Evolutionary conservation across 495 filamentous ascomycete genomes (phyloP).

Genomic region (Niebla homalea): DNA sequence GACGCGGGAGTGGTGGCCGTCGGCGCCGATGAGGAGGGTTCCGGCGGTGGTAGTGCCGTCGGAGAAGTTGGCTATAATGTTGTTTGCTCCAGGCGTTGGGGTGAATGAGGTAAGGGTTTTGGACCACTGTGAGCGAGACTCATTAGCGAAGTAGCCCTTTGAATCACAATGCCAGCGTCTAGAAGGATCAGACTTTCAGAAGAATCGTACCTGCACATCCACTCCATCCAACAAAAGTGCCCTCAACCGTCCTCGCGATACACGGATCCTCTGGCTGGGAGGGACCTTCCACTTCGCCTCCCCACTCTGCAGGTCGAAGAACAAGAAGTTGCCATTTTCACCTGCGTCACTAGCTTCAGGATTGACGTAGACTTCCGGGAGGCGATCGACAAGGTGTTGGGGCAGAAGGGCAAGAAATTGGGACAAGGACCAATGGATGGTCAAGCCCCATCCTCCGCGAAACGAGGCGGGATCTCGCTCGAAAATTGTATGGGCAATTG

Average conservation of each 20-base stretch:
- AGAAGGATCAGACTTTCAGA: neutral
- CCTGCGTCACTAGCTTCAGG: conserved; percentile 27
- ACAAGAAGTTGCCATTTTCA: conserved; percentile 40
- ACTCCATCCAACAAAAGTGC: conserved; percentile 34
- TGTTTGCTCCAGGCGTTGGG: neutral
- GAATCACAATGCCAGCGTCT: too few relatives aligned
- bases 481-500: conserved; percentile 36
- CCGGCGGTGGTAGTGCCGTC: conserved; percentile 38
- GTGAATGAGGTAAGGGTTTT: neutral
- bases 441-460: conserved; percentile 45
- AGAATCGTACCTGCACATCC: conserved; percentile 27
- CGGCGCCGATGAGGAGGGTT: conserved; percentile 39
- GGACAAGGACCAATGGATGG: conserved; percentile 44
- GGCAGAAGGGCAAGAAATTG: conserved; percentile 37
- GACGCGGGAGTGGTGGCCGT: conserved; percentile 38
- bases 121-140: neutral
- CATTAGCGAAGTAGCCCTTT: neutral
- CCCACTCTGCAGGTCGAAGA: conserved; percentile 39
- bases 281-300: conserved; percentile 34
- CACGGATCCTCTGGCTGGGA: conserved; percentile 33
- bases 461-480: conserved; percentile 37
- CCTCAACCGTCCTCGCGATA: conserved; percentile 36
- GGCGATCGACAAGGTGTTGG: conserved; percentile 27
- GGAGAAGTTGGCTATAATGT: conserved; percentile 34
- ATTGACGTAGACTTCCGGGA: conserved; percentile 41